phyloP scores from a whole-genome alignment of 176 grass and related monocot genomes.

The Poa pratensis region DNA sequence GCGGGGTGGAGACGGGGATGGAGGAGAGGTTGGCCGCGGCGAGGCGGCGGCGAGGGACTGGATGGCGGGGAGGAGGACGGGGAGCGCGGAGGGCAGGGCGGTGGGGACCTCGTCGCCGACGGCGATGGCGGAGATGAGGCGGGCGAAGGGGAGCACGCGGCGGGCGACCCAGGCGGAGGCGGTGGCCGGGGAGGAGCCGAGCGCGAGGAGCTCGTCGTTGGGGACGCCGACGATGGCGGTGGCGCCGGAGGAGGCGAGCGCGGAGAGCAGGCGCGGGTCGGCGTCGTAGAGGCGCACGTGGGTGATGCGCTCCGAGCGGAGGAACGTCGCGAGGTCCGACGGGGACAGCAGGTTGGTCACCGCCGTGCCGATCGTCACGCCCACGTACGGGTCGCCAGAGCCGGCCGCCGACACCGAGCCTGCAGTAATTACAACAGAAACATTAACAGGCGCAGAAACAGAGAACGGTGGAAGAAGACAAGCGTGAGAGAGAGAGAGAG shows the following conservation, averaged over 20 bases:
- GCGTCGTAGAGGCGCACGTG: slow-evolving; percentile 90
- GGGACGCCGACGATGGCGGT: slow-evolving; percentile 83
- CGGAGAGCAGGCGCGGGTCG: slow-evolving; percentile 66
- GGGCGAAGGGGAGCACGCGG: slow-evolving; percentile 63
- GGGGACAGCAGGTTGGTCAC: slow-evolving; percentile 83
- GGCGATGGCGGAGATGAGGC: slow-evolving; percentile 66
- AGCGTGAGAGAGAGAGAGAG: not conserved
- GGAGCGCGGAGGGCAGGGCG: slow-evolving; percentile 71
- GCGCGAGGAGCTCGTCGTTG: slow-evolving; percentile 86
- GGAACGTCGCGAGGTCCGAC: slow-evolving; percentile 71
- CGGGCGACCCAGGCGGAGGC: slow-evolving; percentile 70
- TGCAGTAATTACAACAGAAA: not conserved
- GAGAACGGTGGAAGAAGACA: not conserved
- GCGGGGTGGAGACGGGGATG: slow-evolving; percentile 84
- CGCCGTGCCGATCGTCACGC: slow-evolving; percentile 84
- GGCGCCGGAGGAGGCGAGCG: slow-evolving; percentile 61
- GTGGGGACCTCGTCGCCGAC: slow-evolving; percentile 84
- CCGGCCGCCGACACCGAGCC: slow-evolving; percentile 34
- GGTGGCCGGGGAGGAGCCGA: slow-evolving; percentile 75
- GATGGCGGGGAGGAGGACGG: slow-evolving; percentile 85
- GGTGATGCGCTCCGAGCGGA: slow-evolving; percentile 73
- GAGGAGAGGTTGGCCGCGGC: slow-evolving; percentile 74
- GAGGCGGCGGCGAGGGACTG: slow-evolving; percentile 64
- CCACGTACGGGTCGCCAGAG: slow-evolving; percentile 60
- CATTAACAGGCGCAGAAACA: slow-evolving; percentile 35